Evolutionary conservation across 202 grass and related monocot species (phyloP), one percentile per base, ranked within the genome.

Genomic region (Dendrocalamus latiflorus): DNA sequence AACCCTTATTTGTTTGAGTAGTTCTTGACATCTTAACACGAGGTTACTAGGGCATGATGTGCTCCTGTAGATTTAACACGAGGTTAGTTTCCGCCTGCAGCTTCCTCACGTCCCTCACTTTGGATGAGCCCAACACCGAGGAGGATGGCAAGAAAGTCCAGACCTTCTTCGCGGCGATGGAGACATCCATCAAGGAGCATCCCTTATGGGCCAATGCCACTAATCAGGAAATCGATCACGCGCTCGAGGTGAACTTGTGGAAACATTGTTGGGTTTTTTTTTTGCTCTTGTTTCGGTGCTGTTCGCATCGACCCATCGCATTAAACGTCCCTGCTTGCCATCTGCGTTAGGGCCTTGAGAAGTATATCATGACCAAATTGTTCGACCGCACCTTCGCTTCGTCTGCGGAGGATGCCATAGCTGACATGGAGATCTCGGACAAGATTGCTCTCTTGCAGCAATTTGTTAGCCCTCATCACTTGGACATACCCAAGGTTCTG

Each of bases 311-410:
- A 51, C n/a, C 4, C 37, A 20, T 76, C 7, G 21, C 1, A 9
- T 14, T 68, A 20, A 39, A 39, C 13, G 2, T 21, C 25, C 8
- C 18, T 87, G 13, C 45, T 65, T 20, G 13, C 18, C 33, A 2
- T 43, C 2, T 36, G 36, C 5, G 9, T 26, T 53, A 98, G 95
- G 88, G 92, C 56, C 84, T 98, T 37, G 95, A 94, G 86, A 98
- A 98, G 82, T 98, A 81, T 70, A 36, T 98, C 75, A 98, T 94
- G 92, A 98, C 92, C 2, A 98, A 94, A 73, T 84, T 98, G 66
- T 98, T 98, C 59, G 70, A 94, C 67, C 67, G 73, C 71, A 85
- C 90, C n/a, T 98, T 94, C 50, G 89, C 80, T 56, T 64, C 80
- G 1, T 93, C 90, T 15, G 9, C 75, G 0, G 95, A 94, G 65